Evolutionary conservation across 768 basidiomycete genomes (phyloP).

Genomic region (Lentinula sp.): DNA sequence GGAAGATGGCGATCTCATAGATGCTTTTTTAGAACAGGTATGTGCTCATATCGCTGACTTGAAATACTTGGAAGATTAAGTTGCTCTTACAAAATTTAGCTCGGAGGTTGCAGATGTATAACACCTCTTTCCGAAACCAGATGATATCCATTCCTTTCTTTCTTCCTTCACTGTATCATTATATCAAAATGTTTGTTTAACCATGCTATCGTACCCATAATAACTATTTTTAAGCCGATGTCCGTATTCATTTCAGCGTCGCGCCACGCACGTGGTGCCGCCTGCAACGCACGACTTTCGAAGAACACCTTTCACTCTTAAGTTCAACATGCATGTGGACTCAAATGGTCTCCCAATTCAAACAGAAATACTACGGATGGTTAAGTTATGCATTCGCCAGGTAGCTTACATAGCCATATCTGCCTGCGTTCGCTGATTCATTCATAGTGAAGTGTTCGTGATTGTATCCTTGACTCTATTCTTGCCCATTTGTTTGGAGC

Average conservation of each 20-base stretch:
- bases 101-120: not conserved
- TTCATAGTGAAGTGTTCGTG: conserved; percentile 70
- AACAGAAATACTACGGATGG: conserved; percentile 46
- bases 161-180: not conserved
- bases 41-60: not conserved
- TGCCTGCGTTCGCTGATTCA: not conserved
- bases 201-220: not conserved
- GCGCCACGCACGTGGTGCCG: not conserved
- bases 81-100: not conserved
- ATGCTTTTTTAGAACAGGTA: conserved; percentile 49
- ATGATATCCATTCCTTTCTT: not conserved
- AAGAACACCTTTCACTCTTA: not conserved
- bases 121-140: too few species aligned
- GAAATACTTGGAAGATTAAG: too few species aligned
- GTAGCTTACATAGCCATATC: conserved; percentile 22
- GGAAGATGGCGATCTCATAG: conserved; percentile 61
- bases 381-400: conserved; percentile 83
- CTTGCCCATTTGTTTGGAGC: conserved; percentile 78
- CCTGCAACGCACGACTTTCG: not conserved
- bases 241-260: not conserved
- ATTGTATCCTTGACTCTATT: conserved; percentile 78
- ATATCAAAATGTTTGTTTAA: not conserved
- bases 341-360: not conserved
- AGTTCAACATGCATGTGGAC: not conserved
- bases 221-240: not conserved